Evolutionary conservation across 805 yeast genomes (phyloP).

Genomic region (Candida tibetensis): DNA sequence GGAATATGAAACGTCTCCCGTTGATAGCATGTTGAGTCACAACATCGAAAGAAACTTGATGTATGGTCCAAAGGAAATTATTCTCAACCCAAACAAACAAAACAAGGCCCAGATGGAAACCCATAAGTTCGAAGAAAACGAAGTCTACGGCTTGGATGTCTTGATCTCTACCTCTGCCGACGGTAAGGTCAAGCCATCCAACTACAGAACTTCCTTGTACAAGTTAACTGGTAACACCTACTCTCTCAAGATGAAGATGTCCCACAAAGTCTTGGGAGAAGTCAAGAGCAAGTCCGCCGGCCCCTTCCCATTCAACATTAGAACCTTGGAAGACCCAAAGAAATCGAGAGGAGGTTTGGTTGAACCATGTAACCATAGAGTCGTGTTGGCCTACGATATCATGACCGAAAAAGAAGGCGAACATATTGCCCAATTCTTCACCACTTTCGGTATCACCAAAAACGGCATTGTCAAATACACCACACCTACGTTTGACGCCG

Average conservation of each 20-base stretch:
- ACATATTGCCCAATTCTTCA: conserved; percentile 65
- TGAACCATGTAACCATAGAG: conserved; percentile 67
- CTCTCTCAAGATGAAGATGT: conserved; percentile 66
- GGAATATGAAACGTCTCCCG: conserved; percentile 56
- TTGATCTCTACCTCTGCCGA: conserved; percentile 60
- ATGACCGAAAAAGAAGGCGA: conserved; percentile 65
- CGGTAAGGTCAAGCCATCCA: conserved; percentile 62
- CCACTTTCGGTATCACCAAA: conserved; percentile 73
- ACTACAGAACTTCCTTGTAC: conserved; percentile 65
- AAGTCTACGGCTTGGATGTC: conserved; percentile 75
- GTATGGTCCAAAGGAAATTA: conserved; percentile 74
- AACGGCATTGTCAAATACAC: conserved; percentile 68
- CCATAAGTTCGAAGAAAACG: conserved; percentile 66
- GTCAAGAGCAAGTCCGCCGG: conserved; percentile 62
- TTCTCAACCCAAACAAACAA: conserved; percentile 68
- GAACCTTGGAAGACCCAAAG: conserved; percentile 64
- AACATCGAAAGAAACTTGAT: conserved; percentile 64
- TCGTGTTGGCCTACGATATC: conserved; percentile 66
- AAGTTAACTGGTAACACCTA: conserved; percentile 69
- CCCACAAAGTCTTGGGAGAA: conserved; percentile 64
- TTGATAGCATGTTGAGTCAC: conserved; percentile 76
- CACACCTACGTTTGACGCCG: conserved; percentile 48
- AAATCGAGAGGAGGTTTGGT: conserved; percentile 71
- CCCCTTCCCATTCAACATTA: conserved; percentile 64
- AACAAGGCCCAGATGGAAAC: conserved; percentile 64